Base-by-base conservation (phyloP, 257 asterid genomes). In the Gentiana straminea region DNA sequence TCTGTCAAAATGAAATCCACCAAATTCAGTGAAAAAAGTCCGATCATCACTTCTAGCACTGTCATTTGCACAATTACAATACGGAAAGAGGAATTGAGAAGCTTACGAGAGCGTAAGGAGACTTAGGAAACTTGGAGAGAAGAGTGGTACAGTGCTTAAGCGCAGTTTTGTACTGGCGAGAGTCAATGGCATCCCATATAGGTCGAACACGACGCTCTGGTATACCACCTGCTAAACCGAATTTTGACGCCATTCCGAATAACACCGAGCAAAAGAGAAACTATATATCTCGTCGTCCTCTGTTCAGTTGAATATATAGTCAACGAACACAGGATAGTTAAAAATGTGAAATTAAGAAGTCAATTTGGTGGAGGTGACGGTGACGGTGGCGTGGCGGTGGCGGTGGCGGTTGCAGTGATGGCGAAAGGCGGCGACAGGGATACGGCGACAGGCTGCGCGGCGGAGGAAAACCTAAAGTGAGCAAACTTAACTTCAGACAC, bases 191-290 rank as follows among this genome's bases (percentile, higher is more conserved):
- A 58, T 92, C 99, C 97, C 97, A 83, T 54, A 92, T 77, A 60
- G 94, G 94, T 58, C 94, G 94, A 68, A 85, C 94, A 62, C 95
- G 76, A 35, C 95, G 89, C 84, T 88, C 99, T 77, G 95, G 94
- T 43, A 88, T 76, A 59, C 94, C 99, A 33, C 97, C 94, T 58
- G 89, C 89, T 52, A 92, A 72, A 49, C 97, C 98, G 68, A 87
- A 78, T 70, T 85, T 92, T 12, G 99, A 85, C 12, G 97, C 77
- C 97, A 91, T 91, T 57, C 24, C 24, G 12, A 61, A 8, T 41
- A 3, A 32, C 41, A 55, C 34, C 9, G 35, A 36, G 7, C 10
- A 6, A 35, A 12, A 12, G 45, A 55, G 12, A 41, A 41, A 36
- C 13, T 37, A 5, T 55, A 12, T 32, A 15, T 34, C 11, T 33